Base-by-base conservation (phyloP, 2,329 filamentous ascomycete species). In the Fonsecaea pedrosoi region DNA sequence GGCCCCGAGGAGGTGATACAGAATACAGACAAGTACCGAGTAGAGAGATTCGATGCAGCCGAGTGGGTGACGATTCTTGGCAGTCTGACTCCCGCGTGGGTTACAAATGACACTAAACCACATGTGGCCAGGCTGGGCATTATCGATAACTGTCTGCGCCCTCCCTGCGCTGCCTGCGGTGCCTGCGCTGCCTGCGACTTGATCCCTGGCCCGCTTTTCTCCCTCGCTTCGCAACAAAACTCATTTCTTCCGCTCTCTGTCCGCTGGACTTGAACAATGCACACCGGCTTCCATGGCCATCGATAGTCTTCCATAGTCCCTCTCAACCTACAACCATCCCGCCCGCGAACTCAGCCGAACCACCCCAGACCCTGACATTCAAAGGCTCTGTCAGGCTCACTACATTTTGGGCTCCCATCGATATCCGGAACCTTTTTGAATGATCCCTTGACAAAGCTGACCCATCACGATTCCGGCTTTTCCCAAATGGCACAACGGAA, bases 401-500 rank as follows among this genome's bases (percentile, higher is more conserved):
- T 32, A 34, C 18, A n/a, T 15, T 5, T 50, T 42, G 57, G 40
- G 40, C 42, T 37, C 18, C 18, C 45, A 38, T 35, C 48, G 48
- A 61, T 48, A 32, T 12, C 59, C 55, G 34, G 13, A 34, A n/a
- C 8, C 32, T 5, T 55, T 34, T 55, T 10, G 30, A 55, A 7
- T 54, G n/a, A 15, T 12, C 3, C 38, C 42, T 37, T 30, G 40
- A 37, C 21, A 15, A 42, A 9, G 38, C 25, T 25, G 10, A 60
- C 25, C 35, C 40, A 13, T 60, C 57, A 21, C 37, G 13, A 30
- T 12, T 6, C 45, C 37, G n/a, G 30, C 25, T 30, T 30, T 25
- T 38, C 45, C n/a, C 15, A 25, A 13, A 69, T 69, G 68, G 65
- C 64, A n/a, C 68, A 69, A 61, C 65, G 62, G 40, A 58, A 54